Conservation (phyloP, 2,329 filamentous ascomycete genomes). For the Xylogone sp. region DNA sequence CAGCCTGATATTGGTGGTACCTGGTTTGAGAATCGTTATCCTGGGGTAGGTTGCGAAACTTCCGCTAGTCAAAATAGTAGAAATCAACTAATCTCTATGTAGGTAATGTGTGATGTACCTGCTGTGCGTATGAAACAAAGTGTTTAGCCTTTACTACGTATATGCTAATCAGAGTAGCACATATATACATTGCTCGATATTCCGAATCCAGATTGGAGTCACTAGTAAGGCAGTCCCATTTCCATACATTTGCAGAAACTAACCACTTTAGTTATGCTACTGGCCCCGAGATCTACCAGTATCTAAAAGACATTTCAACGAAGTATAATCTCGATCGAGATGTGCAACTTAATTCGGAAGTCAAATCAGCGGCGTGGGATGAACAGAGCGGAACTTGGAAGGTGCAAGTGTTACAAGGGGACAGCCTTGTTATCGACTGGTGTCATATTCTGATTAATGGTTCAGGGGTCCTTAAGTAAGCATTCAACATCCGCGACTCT, state of each 20-base stretch:
- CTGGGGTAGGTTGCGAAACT: conserved; percentile 18
- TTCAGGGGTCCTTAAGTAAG: conserved; percentile 25
- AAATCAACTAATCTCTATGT: conserved; percentile 13
- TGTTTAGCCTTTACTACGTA: not conserved
- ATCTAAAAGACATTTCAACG: not conserved
- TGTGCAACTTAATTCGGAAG: conserved; percentile 49
- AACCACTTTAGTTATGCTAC: conserved; percentile 52
- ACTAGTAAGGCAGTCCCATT: conserved; percentile 45
- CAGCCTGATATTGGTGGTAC: conserved; percentile 36
- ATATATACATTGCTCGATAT: conserved; percentile 56
- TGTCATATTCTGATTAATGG: conserved; percentile 6
- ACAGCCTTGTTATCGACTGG: conserved; percentile 12
- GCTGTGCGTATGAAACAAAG: not conserved
- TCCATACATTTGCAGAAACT: conserved; percentile 27
- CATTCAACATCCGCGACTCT: not conserved
- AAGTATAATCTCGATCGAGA: conserved; percentile 31
- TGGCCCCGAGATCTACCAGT: conserved; percentile 18
- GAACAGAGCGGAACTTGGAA: conserved; percentile 45
- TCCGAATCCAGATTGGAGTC: conserved; percentile 55
- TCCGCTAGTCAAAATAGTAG: conserved; percentile 12
- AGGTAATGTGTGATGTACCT: not conserved
- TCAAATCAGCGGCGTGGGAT: conserved; percentile 49
- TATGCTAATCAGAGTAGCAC: conserved; percentile 40
- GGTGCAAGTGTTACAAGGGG: conserved; percentile 37
- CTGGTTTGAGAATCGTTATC: conserved; percentile 47